Evolutionary conservation across 257 asterid genomes (phyloP).

Genomic region (Nicotiana tabacum): DNA sequence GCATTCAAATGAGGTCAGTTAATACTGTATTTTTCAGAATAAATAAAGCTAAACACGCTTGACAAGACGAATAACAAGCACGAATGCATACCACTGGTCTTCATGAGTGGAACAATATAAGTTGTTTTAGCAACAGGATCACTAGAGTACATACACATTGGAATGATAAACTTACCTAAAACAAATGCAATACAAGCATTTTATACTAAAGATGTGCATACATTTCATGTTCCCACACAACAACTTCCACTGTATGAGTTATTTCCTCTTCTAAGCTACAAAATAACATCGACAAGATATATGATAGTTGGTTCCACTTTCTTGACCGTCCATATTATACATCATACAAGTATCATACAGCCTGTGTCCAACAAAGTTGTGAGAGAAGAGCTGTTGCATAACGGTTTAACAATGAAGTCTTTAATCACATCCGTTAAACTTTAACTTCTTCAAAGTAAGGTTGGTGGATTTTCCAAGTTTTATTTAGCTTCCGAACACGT

Average conservation of each 20-base stretch:
- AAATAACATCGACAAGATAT: background rate
- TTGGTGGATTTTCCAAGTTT: background rate
- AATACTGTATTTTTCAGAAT: background rate
- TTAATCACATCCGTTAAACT: background rate
- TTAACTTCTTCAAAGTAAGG: background rate
- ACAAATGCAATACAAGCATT: background rate
- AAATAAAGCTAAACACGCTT: no score
- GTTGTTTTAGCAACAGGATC: background rate
- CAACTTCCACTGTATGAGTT: background rate
- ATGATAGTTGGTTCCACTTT: background rate
- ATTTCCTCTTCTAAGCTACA: background rate
- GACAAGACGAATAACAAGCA: no score
- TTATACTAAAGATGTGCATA: background rate
- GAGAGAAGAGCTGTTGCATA: background rate
- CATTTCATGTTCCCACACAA: background rate
- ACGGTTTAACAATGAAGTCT: background rate
- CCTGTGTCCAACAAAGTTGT: background rate
- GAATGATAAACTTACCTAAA: background rate
- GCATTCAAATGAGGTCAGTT: background rate
- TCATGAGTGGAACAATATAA: background rate
- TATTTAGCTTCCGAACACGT: background rate
- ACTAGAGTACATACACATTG: background rate
- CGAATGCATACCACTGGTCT: background rate
- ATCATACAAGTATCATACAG: background rate
- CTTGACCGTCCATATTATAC: background rate